These are phyloP conservation scores for Solanum hybrid DNA, from an alignment of 305 asterid genomes.

Conservation along the genomic window DNA sequence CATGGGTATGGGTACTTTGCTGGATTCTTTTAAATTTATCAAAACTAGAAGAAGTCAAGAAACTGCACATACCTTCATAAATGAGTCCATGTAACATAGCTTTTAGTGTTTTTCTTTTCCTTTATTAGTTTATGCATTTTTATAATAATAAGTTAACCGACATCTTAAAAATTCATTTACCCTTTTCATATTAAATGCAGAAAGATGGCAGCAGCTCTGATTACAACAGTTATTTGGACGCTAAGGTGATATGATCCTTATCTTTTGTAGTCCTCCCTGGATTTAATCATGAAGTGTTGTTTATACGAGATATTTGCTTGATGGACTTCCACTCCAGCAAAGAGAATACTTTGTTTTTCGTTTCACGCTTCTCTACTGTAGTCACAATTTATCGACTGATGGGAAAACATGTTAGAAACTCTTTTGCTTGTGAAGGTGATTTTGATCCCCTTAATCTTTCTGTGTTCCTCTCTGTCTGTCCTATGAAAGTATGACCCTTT, in stretches of 20 bases:
- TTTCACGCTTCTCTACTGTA: not conserved
- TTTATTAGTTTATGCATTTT: not conserved
- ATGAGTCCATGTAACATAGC: not conserved
- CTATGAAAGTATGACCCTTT: not conserved
- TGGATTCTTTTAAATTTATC: not conserved
- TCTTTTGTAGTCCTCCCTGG: not conserved
- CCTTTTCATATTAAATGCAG: constrained; percentile 37
- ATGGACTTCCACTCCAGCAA: not conserved
- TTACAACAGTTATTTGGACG: constrained; percentile 68
- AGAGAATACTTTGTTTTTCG: not conserved
- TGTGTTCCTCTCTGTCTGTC: not conserved
- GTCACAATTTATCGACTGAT: not conserved
- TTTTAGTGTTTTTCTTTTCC: not conserved
- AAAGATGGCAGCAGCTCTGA: constrained; percentile 81
- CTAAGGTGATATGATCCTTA: constrained; percentile 45
- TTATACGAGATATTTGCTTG: not conserved
- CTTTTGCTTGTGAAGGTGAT: not conserved
- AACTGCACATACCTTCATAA: not conserved
- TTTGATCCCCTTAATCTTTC: not conserved
- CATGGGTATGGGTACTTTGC: not conserved
- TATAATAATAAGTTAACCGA: not conserved
- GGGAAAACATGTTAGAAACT: not conserved
- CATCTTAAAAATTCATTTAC: constrained; percentile 7
- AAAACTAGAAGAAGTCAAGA: not conserved
- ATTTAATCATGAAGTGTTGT: not conserved